Base-by-base conservation (phyloP, 768 basidiomycete species). In the Tylopilus felleus region DNA sequence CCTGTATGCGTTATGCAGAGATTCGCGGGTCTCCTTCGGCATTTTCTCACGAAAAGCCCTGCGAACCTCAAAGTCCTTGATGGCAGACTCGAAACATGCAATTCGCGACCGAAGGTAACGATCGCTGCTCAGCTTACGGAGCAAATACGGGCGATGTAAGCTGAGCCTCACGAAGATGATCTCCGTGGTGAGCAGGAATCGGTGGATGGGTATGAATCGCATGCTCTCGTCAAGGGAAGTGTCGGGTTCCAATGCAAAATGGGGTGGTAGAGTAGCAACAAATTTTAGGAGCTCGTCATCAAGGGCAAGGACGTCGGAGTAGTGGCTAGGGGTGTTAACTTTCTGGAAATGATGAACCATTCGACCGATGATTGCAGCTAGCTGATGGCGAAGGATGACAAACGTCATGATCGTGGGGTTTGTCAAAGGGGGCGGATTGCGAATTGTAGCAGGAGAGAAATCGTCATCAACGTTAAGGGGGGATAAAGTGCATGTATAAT, bases 291-390 rank as follows among this genome's bases (percentile, higher is more conserved):
- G 71, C 51, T 95, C 90, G 28, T 92, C 90, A 62, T 97, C 94
- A 27, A 97, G 77, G 1, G 78, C 72, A 41, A 88, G 67, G 35
- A 94, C 90, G 66, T 96, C 93, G 25, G 83, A 80, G 69, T 96
- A 96, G 61, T 89, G 89, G 52, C 84, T 85, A 53, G 77, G 82
- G 22, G 82, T 81, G 41, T 84, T 80, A 31, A 94, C 84, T 73
- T 88, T 86, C 67, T 96, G 94, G 72, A 94, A 96, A 72, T 95
- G 91, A 63, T 93, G 90, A 38, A 92, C 90, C 65, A 97, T 92
- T 29, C 85, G 85, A 16, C 93, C 93, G 55, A 95, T 94, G 55
- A 95, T 88, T 35, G 78, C 74, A 28, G 92, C 90, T 19, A 97
- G 78, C 29, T 83, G 81, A 62, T 94, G 88, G 38, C 94, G 78